A percentile compares a stretch with the other conserved stretches of the same genome.
Conservation (phyloP, 2,329 filamentous ascomycete species). For the Scytalidium lignicola region DNA sequence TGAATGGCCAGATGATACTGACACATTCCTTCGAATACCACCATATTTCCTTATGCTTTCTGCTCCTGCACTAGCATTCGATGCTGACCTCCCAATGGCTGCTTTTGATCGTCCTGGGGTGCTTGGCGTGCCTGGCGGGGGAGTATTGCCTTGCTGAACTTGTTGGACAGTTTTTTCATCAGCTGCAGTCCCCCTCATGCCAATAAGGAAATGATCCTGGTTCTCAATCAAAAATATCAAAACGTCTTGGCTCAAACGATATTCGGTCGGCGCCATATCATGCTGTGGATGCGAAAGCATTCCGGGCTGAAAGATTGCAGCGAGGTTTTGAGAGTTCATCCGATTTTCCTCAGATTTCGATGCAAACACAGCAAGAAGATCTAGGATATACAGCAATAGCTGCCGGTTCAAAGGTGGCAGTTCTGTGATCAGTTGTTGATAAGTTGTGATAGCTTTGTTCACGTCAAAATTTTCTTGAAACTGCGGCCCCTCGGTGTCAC, state of each 20-base stretch:
- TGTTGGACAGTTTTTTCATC: conserved; percentile 67
- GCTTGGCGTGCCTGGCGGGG: conserved; percentile 42
- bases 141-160: conserved; percentile 64
- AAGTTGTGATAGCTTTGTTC: conserved; percentile 69
- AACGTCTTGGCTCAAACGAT: conserved; percentile 91
- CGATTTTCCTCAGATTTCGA: conserved; percentile 95
- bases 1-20: conserved; percentile 85
- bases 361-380: conserved; percentile 92
- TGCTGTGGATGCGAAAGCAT: conserved; percentile 91
- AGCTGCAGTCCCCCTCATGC: conserved; percentile 98
- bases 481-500: conserved; percentile 63
- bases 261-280: conserved; percentile 93
- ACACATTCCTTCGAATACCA: conserved; percentile 79
- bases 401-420: conserved; percentile 90
- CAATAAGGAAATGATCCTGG: conserved; percentile 95
- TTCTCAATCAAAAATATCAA: conserved; percentile 98
- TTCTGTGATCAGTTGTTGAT: conserved; percentile 88
- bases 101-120: conserved; percentile 48
- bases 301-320: conserved; percentile 95
- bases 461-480: conserved; percentile 71
- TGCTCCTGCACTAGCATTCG: conserved; percentile 82
- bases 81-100: conserved; percentile 68
- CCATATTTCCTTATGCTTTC: conserved; percentile 81
- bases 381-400: conserved; percentile 89
- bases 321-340: conserved; percentile 92